These are phyloP conservation scores for Heritiera fomes DNA, from an alignment of 345 rosid genomes.

Conservation along the genomic window DNA sequence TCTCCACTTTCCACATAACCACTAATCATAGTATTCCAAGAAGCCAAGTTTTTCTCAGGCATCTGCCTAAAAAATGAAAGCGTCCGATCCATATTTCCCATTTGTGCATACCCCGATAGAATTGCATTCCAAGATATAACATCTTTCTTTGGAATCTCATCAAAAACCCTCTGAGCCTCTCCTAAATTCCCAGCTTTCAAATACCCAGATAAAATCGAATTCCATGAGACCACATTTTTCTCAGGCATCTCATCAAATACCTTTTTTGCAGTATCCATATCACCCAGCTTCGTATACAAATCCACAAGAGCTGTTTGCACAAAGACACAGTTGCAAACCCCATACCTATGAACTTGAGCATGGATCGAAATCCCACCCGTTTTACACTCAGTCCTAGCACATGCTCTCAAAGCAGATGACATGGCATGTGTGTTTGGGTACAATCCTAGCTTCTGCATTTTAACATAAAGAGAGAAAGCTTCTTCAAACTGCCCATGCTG, in stretches of 20 bases:
- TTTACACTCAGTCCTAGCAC: conserved; percentile 43
- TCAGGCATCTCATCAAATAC: conserved; percentile 52
- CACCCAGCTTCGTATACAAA: conserved; percentile 57
- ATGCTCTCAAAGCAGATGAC: conserved; percentile 62
- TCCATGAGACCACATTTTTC: conserved; percentile 73
- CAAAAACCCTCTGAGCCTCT: conserved; percentile 51
- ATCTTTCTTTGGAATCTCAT: conserved; percentile 56
- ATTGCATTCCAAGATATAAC: conserved; percentile 66
- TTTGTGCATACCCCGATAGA: conserved; percentile 54
- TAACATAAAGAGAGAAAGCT: conserved; percentile 42
- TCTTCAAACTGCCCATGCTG: conserved; percentile 57
- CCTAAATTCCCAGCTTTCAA: conserved; percentile 44
- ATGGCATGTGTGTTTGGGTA: conserved; percentile 58
- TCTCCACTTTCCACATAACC: conserved; percentile 50
- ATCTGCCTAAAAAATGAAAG: conserved; percentile 47
- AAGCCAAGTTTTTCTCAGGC: conserved; percentile 58
- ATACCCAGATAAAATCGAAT: conserved; percentile 60
- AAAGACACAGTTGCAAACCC: conserved; percentile 59
- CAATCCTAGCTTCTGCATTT: conserved; percentile 52
- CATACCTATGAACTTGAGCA: conserved; percentile 53
- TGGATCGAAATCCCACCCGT: conserved; percentile 48
- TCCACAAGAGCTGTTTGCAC: conserved; percentile 69
- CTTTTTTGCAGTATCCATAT: conserved; percentile 47
- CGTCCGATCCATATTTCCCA: conserved; percentile 48
- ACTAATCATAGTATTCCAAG: conserved; percentile 71